These are phyloP conservation scores for Sporobolomyces pararoseus DNA, from an alignment of 768 basidiomycete genomes.

Conservation along the genomic window DNA sequence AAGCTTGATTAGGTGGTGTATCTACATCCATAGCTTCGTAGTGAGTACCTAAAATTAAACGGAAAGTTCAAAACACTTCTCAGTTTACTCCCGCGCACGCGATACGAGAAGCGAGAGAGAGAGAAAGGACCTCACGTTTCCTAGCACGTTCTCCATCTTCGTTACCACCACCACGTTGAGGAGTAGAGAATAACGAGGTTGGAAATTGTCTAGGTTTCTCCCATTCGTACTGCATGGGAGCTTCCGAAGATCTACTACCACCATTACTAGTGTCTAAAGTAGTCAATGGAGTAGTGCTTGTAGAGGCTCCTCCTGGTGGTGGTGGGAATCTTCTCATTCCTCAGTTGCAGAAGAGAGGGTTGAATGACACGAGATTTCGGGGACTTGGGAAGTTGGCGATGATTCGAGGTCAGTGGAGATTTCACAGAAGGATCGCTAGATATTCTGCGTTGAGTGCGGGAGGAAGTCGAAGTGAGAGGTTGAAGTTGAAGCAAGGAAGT, in stretches of 20 bases:
- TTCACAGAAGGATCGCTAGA: no score
- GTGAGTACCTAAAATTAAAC: conserved; percentile 40
- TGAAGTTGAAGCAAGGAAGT: no score
- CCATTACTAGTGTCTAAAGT: no score
- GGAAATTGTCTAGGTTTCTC: conserved; percentile 42
- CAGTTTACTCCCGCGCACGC: no score
- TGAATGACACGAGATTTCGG: no score
- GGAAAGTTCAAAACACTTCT: no score
- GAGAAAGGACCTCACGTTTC: conserved; percentile 19
- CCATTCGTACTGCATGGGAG: conserved; percentile 82
- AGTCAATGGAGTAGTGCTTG: not conserved
- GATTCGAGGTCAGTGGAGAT: no score
- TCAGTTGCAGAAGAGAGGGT: not conserved
- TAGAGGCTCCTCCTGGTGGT: conserved; percentile 11
- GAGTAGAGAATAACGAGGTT: conserved; percentile 10
- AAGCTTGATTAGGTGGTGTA: conserved; percentile 23
- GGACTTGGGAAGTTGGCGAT: not conserved
- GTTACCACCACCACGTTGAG: not conserved
- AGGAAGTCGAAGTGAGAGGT: no score
- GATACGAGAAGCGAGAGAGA: not conserved
- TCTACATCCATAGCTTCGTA: conserved; percentile 44
- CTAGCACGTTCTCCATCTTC: conserved; percentile 22
- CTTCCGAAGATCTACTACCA: conserved; percentile 62
- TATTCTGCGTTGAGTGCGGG: no score
- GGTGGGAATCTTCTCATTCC: conserved; percentile 31